Conservation (phyloP, 495 filamentous ascomycete species). For the Patellaria atrata region DNA sequence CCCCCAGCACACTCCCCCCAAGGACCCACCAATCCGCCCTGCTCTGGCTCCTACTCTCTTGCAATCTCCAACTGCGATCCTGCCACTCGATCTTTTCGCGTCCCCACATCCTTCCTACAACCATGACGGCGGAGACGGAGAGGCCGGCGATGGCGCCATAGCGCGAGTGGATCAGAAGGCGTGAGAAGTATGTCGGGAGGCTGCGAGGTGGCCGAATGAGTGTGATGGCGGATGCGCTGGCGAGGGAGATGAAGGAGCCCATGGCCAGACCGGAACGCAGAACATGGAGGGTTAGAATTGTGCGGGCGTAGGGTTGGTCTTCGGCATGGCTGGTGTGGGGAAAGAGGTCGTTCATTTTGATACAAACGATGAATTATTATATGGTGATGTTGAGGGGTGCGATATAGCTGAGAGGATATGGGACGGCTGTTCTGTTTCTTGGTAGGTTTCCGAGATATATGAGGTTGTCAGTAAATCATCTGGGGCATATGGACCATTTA, state of each 20-base stretch:
- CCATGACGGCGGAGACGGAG: constrained; percentile 17
- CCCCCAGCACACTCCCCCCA: constrained; percentile 26
- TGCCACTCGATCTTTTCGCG: constrained; percentile 47
- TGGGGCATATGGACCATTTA: no score
- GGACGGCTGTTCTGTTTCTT: no score
- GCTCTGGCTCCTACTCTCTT: constrained; percentile 39
- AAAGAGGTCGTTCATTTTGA: constrained; percentile 26
- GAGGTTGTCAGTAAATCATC: no score
- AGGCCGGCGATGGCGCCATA: constrained; percentile 23
- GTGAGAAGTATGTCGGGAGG: constrained; percentile 3
- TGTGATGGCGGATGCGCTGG: constrained; percentile 6
- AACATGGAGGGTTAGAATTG: constrained; percentile 44
- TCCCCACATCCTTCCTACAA: constrained; percentile 36
- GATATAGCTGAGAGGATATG: no score
- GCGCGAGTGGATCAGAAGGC: constrained; percentile 10
- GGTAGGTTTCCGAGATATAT: no score
- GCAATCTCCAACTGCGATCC: constrained; percentile 44
- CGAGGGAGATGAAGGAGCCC: constrained; percentile 28
- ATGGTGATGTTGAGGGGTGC: no score
- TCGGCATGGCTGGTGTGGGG: constrained; percentile 42
- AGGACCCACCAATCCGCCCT: constrained; percentile 38
- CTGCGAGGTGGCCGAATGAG: constrained; percentile 6
- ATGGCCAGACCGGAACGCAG: constrained; percentile 37
- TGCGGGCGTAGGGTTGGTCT: constrained; percentile 38
- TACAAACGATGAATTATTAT: no score